Evolutionary conservation across 2,329 filamentous ascomycete genomes (phyloP), one percentile per base, ranked within the genome.

Genomic region (Fusarium cyanostomum): DNA sequence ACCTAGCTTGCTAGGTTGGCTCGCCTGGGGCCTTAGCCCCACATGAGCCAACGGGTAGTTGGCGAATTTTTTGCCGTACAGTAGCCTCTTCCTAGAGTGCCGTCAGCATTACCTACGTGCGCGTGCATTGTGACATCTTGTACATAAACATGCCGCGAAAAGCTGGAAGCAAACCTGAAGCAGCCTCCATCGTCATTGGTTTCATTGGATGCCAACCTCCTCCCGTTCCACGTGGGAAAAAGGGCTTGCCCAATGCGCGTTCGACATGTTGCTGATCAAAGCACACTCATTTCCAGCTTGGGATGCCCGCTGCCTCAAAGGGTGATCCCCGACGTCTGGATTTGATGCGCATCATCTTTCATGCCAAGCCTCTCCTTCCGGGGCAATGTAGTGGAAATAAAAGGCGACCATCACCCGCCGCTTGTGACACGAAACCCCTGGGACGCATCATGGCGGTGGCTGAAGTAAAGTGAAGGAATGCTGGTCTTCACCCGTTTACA

Each of bases 191-290:
- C 39, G 53, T 52, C 45, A 56, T 52, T 26, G 13, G 38, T 52
- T 52, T 45, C 50, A 45, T 39, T 12, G 26, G 27, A 18, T 15
- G 24, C 21, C 28, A 33, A 46, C 37, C n/a, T n/a, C 24, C 31
- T 44, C 35, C 2, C 3, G 31, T 37, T 44, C 53, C 53, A 56
- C 53, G 53, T 56, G 53, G 53, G 21, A 24, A 26, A 30, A n/a
- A 15, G 21, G 43, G 18, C 30, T 28, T 42, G 24, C 34, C 39
- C 28, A 35, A 49, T 55, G 35, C 44, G 34, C 30, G 38, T 56
- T 52, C 46, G 50, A 56, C 48, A 50, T 34, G 35, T 16, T 10
- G 52, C 31, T 38, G 56, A 67, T 59, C 49, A 39, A 54, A 43
- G 35, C 24, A 24, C 46, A 30, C 27, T 38, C 35, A 39, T 38